Evolutionary conservation across 306 rosid genomes (phyloP).

Genomic region (Vicia sativa): DNA sequence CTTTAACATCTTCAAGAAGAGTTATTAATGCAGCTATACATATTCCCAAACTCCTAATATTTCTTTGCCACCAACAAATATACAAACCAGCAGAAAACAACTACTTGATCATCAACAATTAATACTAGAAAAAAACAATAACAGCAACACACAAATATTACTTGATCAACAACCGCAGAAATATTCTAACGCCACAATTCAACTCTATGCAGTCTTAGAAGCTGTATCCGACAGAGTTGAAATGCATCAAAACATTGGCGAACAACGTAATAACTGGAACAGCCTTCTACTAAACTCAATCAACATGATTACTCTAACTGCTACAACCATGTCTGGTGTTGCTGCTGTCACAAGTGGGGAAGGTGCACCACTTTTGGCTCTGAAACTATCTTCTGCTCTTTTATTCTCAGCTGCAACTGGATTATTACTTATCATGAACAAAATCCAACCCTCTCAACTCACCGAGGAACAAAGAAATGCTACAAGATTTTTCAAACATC

Average conservation of each 20-base stretch:
- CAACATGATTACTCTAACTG: slow-evolving; percentile 77
- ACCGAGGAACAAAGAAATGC: slow-evolving; percentile 86
- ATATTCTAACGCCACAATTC: neutral
- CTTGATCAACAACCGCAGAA: neutral
- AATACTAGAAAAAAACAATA: slow-evolving; percentile 1
- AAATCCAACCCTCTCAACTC: slow-evolving; percentile 84
- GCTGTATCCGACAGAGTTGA: slow-evolving; percentile 64
- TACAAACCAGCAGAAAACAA: slow-evolving; percentile 6
- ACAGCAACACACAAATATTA: neutral
- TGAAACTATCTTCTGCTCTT: slow-evolving; percentile 60
- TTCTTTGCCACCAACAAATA: slow-evolving; percentile 9
- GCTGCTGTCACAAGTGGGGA: slow-evolving; percentile 39
- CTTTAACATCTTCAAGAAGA: slow-evolving; percentile 18
- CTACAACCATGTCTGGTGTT: slow-evolving; percentile 62
- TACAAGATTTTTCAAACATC: slow-evolving; percentile 58
- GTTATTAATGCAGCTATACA: slow-evolving; percentile 17
- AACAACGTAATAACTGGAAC: slow-evolving; percentile 77
- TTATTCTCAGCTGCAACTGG: slow-evolving; percentile 73
- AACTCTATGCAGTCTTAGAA: slow-evolving; percentile 61
- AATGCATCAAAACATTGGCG: slow-evolving; percentile 67
- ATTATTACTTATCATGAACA: slow-evolving; percentile 58
- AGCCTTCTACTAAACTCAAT: slow-evolving; percentile 64
- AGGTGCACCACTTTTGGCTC: slow-evolving; percentile 44
- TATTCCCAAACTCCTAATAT: slow-evolving; percentile 27
- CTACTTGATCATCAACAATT: slow-evolving; percentile 18